Conservation (phyloP, 805 yeast species). For the Priceomyces castillae region DNA sequence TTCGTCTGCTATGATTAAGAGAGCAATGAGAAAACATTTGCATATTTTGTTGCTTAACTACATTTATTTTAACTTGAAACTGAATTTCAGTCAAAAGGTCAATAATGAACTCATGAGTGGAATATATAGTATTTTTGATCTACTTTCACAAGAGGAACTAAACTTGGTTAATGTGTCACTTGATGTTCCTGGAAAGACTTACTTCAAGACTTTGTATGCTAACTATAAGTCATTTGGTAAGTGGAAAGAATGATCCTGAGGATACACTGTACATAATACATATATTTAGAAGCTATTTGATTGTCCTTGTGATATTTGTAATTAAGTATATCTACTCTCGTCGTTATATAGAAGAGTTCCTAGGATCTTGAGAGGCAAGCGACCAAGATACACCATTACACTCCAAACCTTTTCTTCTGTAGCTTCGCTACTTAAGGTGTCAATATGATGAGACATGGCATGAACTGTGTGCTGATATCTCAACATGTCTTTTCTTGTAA, state of each 20-base stretch:
- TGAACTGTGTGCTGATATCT: constrained; percentile 51
- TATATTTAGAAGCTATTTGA: neutral
- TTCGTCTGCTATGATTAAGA: constrained; percentile 52
- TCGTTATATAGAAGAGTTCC: constrained; percentile 33
- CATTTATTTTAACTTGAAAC: constrained; percentile 49
- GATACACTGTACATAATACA: constrained; percentile 21
- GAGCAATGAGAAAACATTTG: constrained; percentile 60
- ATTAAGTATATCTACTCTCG: constrained; percentile 20
- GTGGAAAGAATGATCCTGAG: constrained; percentile 56
- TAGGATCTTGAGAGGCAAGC: constrained; percentile 19
- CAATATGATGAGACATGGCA: constrained; percentile 14
- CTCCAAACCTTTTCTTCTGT: constrained; percentile 38
- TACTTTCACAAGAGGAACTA: constrained; percentile 66
- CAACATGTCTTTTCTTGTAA: constrained; percentile 82
- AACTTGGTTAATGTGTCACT: constrained; percentile 58
- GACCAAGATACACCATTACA: constrained; percentile 20
- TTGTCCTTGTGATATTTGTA: too few species aligned
- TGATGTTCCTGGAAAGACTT: constrained; percentile 67
- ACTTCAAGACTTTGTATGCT: constrained; percentile 63
- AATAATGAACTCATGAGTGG: constrained; percentile 53
- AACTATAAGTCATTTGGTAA: constrained; percentile 77
- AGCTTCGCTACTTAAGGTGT: constrained; percentile 16
- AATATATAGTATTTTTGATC: constrained; percentile 62
- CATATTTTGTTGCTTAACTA: constrained; percentile 60
- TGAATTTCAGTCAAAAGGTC: constrained; percentile 44